Evolutionary conservation across 2,329 filamentous ascomycete species (phyloP).

Genomic region (Botrytis fragariae): DNA sequence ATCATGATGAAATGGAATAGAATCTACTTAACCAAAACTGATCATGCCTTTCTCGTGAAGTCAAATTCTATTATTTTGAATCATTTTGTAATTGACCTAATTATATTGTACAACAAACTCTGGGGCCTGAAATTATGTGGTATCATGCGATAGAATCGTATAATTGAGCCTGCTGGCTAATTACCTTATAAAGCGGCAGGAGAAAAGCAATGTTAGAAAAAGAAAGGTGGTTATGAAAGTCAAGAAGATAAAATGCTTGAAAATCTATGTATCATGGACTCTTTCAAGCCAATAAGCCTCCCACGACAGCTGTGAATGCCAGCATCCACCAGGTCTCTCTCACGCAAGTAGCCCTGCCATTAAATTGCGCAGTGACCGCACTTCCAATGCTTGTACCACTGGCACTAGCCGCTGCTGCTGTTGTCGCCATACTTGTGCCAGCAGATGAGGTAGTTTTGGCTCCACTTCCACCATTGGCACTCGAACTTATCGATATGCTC

Average conservation of each 20-base stretch:
- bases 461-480: neutral
- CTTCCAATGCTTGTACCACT: neutral
- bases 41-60: neutral
- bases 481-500: neutral
- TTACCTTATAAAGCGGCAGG: neutral
- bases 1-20: conserved; percentile 18
- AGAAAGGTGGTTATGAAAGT: neutral
- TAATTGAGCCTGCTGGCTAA: neutral
- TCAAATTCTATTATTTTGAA: neutral
- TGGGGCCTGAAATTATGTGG: neutral
- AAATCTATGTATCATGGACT: neutral
- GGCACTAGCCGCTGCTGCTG: neutral
- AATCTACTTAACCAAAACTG: neutral
- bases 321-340: neutral
- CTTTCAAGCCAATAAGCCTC: neutral
- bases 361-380: neutral
- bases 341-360: neutral
- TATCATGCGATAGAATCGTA: neutral
- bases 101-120: neutral
- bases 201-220: neutral
- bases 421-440: neutral
- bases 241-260: neutral
- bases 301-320: neutral
- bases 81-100: neutral
- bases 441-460: neutral